Conservation (phyloP, 2,329 filamentous ascomycete species). For the Trichoderma atroviride region DNA sequence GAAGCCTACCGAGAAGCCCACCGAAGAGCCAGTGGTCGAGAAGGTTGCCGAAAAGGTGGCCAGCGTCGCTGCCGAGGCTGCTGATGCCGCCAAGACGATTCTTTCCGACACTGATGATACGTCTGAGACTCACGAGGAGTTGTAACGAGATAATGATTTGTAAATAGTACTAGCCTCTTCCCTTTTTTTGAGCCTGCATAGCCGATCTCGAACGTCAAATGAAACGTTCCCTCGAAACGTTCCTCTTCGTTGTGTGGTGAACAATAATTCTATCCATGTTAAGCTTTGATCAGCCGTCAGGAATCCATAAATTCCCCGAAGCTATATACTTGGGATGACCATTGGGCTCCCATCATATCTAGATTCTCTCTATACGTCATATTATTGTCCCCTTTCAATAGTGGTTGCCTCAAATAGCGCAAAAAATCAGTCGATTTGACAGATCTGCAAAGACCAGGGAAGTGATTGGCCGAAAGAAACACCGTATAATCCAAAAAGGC, state of each 20-base stretch:
- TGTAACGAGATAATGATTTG: constrained; percentile 43
- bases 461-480: not conserved
- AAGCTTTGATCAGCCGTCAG: not conserved
- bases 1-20: constrained; percentile 29
- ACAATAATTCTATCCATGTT: not conserved
- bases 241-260: not conserved
- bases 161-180: constrained; percentile 23
- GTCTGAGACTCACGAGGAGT: constrained; percentile 61
- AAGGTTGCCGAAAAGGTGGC: constrained; percentile 34
- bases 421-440: constrained; percentile 15
- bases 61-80: constrained; percentile 31
- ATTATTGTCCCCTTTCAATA: not conserved
- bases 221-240: constrained; percentile 11
- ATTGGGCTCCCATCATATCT: not conserved
- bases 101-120: constrained; percentile 57
- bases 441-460: not conserved
- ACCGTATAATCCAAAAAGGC: constrained; percentile 6
- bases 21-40: constrained; percentile 29
- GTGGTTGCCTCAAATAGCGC: not conserved
- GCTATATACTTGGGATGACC: not conserved
- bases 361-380: constrained; percentile 14
- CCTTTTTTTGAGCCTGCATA: constrained; percentile 20
- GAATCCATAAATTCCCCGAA: not conserved
- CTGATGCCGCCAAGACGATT: constrained; percentile 50
- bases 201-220: constrained; percentile 17